Base-by-base conservation (phyloP, 2,329 filamentous ascomycete species). In the Fusarium bactridioides region DNA sequence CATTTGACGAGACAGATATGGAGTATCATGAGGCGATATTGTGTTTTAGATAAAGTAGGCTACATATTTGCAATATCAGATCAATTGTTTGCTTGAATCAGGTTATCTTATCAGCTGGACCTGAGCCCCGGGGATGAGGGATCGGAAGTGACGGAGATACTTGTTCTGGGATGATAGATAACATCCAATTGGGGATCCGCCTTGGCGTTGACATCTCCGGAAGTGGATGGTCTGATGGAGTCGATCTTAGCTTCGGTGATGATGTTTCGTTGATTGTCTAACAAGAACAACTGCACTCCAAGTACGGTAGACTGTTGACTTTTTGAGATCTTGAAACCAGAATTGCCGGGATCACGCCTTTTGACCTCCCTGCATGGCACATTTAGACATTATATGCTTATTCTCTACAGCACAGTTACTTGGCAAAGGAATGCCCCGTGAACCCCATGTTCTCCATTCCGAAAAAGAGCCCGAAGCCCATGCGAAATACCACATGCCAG, bases 81-180 rank as follows among this genome's bases (percentile, higher is more conserved):
- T n/a, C 53, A 27, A 27, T 21, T n/a, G 29, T 38, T 58, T 15
- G 29, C 37, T 44, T 43, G 18, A 45, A 55, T 27, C 21, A 35
- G 37, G 29, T 21, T 48, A 55, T 61, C 65, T 67, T 73, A 70
- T 67, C 60, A 51, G 53, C 16, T 33, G 19, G 43, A 31, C 37
- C 19, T 21, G 33, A 43, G 38, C 10, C 13, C 18, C 8, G 12
- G 23, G 21, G 40, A 45, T 18, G 18, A 16, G 43, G 37, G 43
- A 50, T 61, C 64, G 64, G 69, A 72, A 70, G 37, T 72, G 50
- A 44, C 70, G 70, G 72, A 74, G 61, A 74, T 73, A 50, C 56
- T 58, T 37, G 33, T 61, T 67, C 53, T 61, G 45, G 54, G 29
- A 62, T 43, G 56, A 67, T 70, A 69, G 53, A 62, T 54, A 72